Conservation (phyloP, 768 basidiomycete genomes). For the Trametes coccinea region DNA sequence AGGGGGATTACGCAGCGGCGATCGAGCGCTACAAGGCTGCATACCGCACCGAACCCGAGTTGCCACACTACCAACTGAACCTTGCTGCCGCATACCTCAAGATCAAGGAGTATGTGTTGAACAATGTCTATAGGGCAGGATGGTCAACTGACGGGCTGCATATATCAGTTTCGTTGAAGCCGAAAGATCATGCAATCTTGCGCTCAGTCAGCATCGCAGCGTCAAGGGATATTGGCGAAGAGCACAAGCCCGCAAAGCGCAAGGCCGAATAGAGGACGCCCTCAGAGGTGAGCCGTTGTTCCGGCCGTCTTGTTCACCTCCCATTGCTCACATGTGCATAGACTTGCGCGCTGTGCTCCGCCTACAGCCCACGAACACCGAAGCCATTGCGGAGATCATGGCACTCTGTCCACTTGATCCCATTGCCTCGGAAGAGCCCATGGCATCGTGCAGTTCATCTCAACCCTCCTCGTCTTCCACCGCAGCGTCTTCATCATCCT, state of each 20-base stretch:
- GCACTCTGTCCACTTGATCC: slow-evolving; percentile 36
- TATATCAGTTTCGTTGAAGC: slow-evolving; percentile 65
- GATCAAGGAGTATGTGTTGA: slow-evolving; percentile 54
- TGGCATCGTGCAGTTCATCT: slow-evolving; percentile 29
- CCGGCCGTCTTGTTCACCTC: background rate
- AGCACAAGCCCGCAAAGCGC: slow-evolving; percentile 65
- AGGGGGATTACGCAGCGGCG: slow-evolving; percentile 56
- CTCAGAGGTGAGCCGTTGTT: slow-evolving; percentile 47
- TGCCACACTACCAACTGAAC: slow-evolving; percentile 77
- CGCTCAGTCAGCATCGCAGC: slow-evolving; percentile 63
- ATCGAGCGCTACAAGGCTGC: slow-evolving; percentile 61
- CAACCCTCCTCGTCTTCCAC: slow-evolving; percentile 23
- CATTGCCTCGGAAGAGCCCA: background rate
- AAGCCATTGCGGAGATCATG: slow-evolving; percentile 59
- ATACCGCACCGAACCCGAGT: slow-evolving; percentile 64
- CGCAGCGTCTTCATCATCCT: slow-evolving; percentile 22
- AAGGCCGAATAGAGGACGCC: slow-evolving; percentile 56
- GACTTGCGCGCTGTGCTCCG: slow-evolving; percentile 62
- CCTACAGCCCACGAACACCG: slow-evolving; percentile 63
- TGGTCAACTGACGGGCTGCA: no score
- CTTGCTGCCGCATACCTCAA: slow-evolving; percentile 76
- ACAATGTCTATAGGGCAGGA: no score
- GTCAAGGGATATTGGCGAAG: slow-evolving; percentile 72
- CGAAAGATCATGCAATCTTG: slow-evolving; percentile 67
- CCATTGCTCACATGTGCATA: slow-evolving; percentile 25